Conservation (phyloP, 2,329 filamentous ascomycete genomes). For the Hypocrella siamensis region DNA sequence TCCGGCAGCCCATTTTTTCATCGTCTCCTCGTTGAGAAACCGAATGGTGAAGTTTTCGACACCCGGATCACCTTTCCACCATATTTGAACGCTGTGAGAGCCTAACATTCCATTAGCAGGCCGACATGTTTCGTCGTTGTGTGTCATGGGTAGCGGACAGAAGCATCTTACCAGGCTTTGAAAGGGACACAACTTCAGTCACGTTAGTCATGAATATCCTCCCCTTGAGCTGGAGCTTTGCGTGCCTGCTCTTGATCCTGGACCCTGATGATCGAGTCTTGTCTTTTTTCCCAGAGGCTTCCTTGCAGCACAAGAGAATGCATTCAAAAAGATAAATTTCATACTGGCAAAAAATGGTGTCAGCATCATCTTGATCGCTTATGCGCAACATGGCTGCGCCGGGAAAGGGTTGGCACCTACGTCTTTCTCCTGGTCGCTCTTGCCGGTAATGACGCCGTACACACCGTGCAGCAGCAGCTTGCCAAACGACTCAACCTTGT, state of each 20-base stretch:
- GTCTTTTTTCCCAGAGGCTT: slow-evolving; percentile 64
- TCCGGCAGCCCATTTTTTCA: slow-evolving; percentile 80
- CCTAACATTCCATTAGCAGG: slow-evolving; percentile 34
- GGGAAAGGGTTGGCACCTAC: slow-evolving; percentile 28
- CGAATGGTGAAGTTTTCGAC: slow-evolving; percentile 95
- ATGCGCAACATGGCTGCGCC: too few species aligned
- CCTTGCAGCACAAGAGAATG: slow-evolving; percentile 94
- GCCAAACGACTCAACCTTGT: slow-evolving; percentile 82
- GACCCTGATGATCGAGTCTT: slow-evolving; percentile 39
- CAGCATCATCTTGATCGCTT: not conserved
- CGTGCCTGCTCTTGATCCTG: slow-evolving; percentile 48
- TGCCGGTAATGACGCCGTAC: slow-evolving; percentile 79
- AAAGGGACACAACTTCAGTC: slow-evolving; percentile 77
- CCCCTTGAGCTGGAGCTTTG: slow-evolving; percentile 86
- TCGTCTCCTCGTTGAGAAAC: slow-evolving; percentile 77
- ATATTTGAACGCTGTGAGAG: slow-evolving; percentile 90
- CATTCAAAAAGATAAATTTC: slow-evolving; percentile 95
- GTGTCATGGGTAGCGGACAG: slow-evolving; percentile 62
- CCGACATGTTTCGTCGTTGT: too few species aligned
- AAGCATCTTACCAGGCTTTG: slow-evolving; percentile 58
- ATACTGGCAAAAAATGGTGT: slow-evolving; percentile 41
- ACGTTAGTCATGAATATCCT: slow-evolving; percentile 99
- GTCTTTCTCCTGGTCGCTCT: slow-evolving; percentile 84
- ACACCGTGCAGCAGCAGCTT: slow-evolving; percentile 76
- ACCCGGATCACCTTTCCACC: slow-evolving; percentile 93